Percentiles rank a stretch among this genome's conserved stretches.
Conservation (phyloP, 2,329 filamentous ascomycete genomes). For the Aureobasidium leucospermi region DNA sequence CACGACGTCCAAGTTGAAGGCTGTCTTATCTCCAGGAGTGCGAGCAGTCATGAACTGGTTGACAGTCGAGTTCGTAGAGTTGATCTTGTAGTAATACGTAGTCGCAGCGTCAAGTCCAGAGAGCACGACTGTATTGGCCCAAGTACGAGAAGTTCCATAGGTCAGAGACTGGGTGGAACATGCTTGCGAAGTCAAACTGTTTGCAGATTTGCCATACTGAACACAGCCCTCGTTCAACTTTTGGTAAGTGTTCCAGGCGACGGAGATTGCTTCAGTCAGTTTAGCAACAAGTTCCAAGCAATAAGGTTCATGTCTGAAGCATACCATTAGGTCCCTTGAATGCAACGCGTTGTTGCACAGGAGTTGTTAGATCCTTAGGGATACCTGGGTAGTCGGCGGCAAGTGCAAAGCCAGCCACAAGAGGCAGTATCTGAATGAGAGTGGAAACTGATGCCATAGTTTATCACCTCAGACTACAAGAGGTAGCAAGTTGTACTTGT, state of each 20-base stretch:
- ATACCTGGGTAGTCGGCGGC: slow-evolving; percentile 36
- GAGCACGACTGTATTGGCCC: slow-evolving; percentile 43
- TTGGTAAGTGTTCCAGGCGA: slow-evolving; percentile 53
- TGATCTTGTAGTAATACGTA: slow-evolving; percentile 55
- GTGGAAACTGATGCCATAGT: not conserved
- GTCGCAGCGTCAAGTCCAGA: slow-evolving; percentile 43
- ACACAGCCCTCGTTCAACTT: slow-evolving; percentile 43
- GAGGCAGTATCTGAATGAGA: not conserved
- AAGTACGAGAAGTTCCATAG: slow-evolving; percentile 49
- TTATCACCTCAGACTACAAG: not conserved
- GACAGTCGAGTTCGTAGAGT: slow-evolving; percentile 48
- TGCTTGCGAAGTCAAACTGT: slow-evolving; percentile 31
- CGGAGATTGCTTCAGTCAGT: slow-evolving; percentile 35
- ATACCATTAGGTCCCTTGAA: slow-evolving; percentile 43
- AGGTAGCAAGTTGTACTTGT: not conserved
- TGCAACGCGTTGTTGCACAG: slow-evolving; percentile 48
- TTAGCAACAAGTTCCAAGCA: not conserved
- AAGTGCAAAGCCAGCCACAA: not conserved
- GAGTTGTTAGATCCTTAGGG: slow-evolving; percentile 45
- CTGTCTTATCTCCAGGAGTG: slow-evolving; percentile 45
- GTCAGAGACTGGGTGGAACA: slow-evolving; percentile 45
- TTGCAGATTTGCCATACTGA: slow-evolving; percentile 41
- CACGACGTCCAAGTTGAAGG: slow-evolving; percentile 47
- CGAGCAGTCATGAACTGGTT: slow-evolving; percentile 50
- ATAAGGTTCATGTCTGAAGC: not conserved